phyloP scores from a whole-genome alignment of 805 yeast species.

The Suhomyces vadensis region DNA sequence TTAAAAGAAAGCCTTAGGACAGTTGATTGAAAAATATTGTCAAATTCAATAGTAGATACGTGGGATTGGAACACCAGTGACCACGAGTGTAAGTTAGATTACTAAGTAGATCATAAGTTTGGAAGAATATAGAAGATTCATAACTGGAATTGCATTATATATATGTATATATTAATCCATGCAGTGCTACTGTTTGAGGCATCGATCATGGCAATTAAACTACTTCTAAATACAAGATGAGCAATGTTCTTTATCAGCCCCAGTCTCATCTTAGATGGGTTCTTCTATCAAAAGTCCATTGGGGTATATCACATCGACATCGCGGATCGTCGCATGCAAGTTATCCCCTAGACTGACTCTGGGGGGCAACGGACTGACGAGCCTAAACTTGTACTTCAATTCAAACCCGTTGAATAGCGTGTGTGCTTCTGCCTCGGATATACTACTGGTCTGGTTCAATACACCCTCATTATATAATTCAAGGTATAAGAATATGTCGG shows the following conservation, averaged over 20 bases:
- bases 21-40: too few relatives aligned
- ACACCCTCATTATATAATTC: conserved; percentile 46
- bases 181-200: background rate
- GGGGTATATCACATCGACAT: conserved; percentile 53
- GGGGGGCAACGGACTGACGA: conserved; percentile 43
- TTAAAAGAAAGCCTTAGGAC: too few relatives aligned
- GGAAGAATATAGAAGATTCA: too few relatives aligned
- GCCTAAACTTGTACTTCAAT: conserved; percentile 31
- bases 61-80: too few relatives aligned
- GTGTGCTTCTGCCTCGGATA: conserved; percentile 25
- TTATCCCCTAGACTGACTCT: conserved; percentile 32
- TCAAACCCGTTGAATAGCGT: conserved; percentile 23
- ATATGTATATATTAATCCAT: background rate
- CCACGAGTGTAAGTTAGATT: too few relatives aligned
- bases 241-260: background rate
- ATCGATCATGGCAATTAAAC: background rate
- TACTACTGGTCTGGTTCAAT: conserved; percentile 18
- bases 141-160: too few relatives aligned
- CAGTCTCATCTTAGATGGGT: conserved; percentile 11
- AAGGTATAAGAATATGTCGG: conserved; percentile 36
- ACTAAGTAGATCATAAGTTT: too few relatives aligned
- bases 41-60: too few relatives aligned
- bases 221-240: background rate
- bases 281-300: conserved; percentile 64
- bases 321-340: conserved; percentile 51